phyloP scores from a whole-genome alignment of 805 yeast species.

The Martiniozyma abietophila region DNA sequence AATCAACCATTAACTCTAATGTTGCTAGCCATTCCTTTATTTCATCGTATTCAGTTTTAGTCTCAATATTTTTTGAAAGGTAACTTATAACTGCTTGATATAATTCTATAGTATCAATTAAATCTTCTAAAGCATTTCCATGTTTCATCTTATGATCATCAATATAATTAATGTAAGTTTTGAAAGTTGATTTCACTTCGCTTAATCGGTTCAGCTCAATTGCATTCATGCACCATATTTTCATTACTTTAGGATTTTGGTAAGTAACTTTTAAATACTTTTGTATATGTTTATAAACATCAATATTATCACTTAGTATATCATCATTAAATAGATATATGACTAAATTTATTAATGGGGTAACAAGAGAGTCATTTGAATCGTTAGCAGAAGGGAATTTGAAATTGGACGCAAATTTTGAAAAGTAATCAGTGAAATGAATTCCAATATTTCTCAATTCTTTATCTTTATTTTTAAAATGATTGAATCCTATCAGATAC shows the following conservation, averaged over 20 bases:
- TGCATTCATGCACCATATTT: conserved; percentile 26
- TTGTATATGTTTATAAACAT: conserved; percentile 22
- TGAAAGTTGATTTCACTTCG: conserved; percentile 27
- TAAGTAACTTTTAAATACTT: conserved; percentile 35
- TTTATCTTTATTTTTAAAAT: conserved; percentile 6
- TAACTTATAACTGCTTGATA: conserved; percentile 14
- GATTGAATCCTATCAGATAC: conserved; percentile 15
- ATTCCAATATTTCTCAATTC: conserved; percentile 1
- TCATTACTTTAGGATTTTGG: conserved; percentile 33
- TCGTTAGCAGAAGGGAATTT: conserved; percentile 38
- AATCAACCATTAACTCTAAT: conserved; percentile 7
- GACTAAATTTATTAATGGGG: conserved; percentile 25
- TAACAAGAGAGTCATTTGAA: conserved; percentile 22
- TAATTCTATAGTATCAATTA: conserved; percentile 23
- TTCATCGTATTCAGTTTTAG: conserved; percentile 12
- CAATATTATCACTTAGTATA: conserved; percentile 7
- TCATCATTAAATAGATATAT: conserved; percentile 13
- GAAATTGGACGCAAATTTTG: conserved; percentile 17
- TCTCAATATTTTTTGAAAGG: conserved; percentile 7
- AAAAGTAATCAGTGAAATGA: conserved; percentile 8
- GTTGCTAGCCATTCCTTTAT: conserved; percentile 14
- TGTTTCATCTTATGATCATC: conserved; percentile 30
- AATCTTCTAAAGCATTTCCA: conserved; percentile 28
- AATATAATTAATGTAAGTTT: conserved; percentile 33
- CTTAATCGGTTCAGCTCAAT: conserved; percentile 15